Percentiles rank a stretch among this genome's conserved stretches.
Evolutionary conservation across 495 filamentous ascomycete genomes (phyloP).

Genomic region (Penicillium longicatenatum): DNA sequence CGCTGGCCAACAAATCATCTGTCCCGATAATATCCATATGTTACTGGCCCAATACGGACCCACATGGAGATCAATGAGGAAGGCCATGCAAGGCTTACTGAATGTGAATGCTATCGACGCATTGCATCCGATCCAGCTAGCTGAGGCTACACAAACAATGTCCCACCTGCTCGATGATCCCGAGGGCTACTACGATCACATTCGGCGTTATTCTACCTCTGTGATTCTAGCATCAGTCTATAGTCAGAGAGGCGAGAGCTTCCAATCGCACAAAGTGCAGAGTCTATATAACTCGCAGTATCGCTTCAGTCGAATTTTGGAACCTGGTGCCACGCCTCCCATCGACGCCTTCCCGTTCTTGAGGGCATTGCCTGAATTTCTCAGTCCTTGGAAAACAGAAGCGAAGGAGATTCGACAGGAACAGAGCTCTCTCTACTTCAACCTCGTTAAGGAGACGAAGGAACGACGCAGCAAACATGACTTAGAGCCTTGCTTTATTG

Average conservation of each 20-base stretch:
- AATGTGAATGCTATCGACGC: slow-evolving; percentile 18
- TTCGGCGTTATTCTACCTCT: slow-evolving; percentile 24
- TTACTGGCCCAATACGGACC: slow-evolving; percentile 21
- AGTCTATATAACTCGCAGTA: slow-evolving; percentile 1
- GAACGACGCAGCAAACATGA: not conserved
- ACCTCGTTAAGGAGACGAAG: not conserved
- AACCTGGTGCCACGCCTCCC: slow-evolving; percentile 3
- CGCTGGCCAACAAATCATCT: slow-evolving; percentile 15
- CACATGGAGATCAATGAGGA: slow-evolving; percentile 21
- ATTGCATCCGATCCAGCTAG: slow-evolving; percentile 18
- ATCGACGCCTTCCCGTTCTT: slow-evolving; percentile 1
- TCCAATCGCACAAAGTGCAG: slow-evolving; percentile 1
- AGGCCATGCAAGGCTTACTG: slow-evolving; percentile 16
- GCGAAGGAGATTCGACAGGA: not conserved
- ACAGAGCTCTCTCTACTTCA: not conserved
- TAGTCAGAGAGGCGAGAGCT: not conserved
- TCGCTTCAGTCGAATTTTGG: slow-evolving; percentile 2
- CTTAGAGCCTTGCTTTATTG: slow-evolving; percentile 2
- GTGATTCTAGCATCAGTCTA: slow-evolving; percentile 19
- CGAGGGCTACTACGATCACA: slow-evolving; percentile 21
- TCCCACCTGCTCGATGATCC: slow-evolving; percentile 18
- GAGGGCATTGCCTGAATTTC: not conserved
- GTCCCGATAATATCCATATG: slow-evolving; percentile 18
- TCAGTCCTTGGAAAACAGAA: not conserved
- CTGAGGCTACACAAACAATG: slow-evolving; percentile 24